Base-by-base conservation (phyloP, 352 stramenopile species). In the Globisporangium cystogenes region DNA sequence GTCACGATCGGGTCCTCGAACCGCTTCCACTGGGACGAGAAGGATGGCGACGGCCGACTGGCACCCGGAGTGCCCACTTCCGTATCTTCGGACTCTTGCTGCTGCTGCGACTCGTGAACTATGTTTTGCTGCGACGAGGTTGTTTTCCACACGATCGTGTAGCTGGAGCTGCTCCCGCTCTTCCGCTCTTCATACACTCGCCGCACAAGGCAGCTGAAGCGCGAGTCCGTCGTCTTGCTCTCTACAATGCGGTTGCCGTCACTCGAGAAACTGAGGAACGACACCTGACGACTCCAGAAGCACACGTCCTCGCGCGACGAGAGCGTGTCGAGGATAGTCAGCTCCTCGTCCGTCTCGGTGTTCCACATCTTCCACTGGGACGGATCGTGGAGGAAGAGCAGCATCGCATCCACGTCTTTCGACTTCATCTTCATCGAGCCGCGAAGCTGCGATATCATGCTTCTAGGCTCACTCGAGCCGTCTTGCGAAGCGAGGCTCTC, bases 141-240 rank as follows among this genome's bases (percentile, higher is more conserved):
- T 18, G 68, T 76, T 40, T 76, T 74, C 68, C 68, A 76, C 29
- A 76, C 46, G 24, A 73, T 39, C 10, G 62, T 74, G 39, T 56
- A 65, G 42, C 57, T 48, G 5, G 60, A 59, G 16, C 24, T 15
- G 3, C 40, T n/a, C n/a, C n/a, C n/a, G n/a, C 46, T 6, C 11
- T 55, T 62, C 21, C 51, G 55, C 23, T 59, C 33, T 7, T 72
- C 62, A n/a, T 65, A 56, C 16, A 71, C 68, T 29, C 67, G 67
- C 7, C 67, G 61, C 16, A 73, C 49, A 10, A 71, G 53, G 24
- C 54, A 68, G 21, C 62, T 52, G 24, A 70, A 76, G 29, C 59
- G 59, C 21, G 64, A 39, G 5, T 72, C 59, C 0, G 54, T 61
- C 39, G 49, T 42, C 31, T 48, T 45, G 21, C 58, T 37, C 23